phyloP scores from a whole-genome alignment of 805 yeast species.

The Kockiozyma suomiensis region DNA sequence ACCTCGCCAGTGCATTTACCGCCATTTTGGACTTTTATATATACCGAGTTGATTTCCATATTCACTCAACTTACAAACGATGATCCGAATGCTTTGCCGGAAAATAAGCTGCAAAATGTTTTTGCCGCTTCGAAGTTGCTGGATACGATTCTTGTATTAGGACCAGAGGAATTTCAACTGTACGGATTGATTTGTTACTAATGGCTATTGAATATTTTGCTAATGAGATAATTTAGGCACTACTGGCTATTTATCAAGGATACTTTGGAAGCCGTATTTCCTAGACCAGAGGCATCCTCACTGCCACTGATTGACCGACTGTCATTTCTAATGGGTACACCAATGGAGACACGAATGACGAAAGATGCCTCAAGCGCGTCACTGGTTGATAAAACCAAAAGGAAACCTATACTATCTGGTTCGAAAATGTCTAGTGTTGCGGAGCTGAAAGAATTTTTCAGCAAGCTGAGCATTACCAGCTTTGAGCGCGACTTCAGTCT shows the following conservation, averaged over 20 bases:
- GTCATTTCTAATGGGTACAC: slow-evolving; percentile 37
- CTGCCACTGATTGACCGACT: slow-evolving; percentile 50
- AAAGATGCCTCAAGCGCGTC: slow-evolving; percentile 13
- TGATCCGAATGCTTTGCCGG: slow-evolving; percentile 44
- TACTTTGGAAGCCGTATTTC: slow-evolving; percentile 59
- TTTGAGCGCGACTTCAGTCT: slow-evolving; percentile 27
- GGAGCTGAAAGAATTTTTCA: slow-evolving; percentile 65
- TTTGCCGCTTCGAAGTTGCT: slow-evolving; percentile 73
- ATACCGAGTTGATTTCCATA: slow-evolving; percentile 59
- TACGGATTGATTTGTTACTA: slow-evolving; percentile 33
- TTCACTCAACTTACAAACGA: slow-evolving; percentile 46
- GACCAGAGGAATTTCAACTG: slow-evolving; percentile 74
- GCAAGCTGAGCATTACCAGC: slow-evolving; percentile 55
- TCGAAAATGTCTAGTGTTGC: slow-evolving; percentile 47
- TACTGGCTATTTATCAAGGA: slow-evolving; percentile 88
- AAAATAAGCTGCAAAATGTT: slow-evolving; percentile 43
- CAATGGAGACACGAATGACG: slow-evolving; percentile 34
- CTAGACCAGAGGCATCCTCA: slow-evolving; percentile 42
- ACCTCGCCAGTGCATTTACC: slow-evolving; percentile 65
- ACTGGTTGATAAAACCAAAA: slow-evolving; percentile 19
- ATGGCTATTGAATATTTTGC: neutral
- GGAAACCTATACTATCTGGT: slow-evolving; percentile 49
- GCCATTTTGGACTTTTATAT: slow-evolving; percentile 69
- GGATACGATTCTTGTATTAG: slow-evolving; percentile 69
- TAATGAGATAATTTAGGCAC: slow-evolving; percentile 35